Conservation (phyloP, 129 eudicot species). For the Lactuca saligna region DNA sequence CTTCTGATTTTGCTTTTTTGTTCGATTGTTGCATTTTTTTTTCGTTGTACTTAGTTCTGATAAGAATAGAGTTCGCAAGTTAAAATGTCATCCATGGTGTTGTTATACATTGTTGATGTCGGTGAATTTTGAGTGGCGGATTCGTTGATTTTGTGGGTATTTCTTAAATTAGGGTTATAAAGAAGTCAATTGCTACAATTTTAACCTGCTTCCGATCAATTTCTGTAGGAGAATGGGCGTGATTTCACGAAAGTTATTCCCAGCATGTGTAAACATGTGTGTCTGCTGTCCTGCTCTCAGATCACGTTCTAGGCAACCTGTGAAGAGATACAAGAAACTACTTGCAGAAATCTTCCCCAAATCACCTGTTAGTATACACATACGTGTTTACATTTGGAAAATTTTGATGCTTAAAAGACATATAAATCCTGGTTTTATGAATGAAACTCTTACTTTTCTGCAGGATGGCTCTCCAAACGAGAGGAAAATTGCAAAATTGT, state of each 20-base stretch:
- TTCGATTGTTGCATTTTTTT: not conserved
- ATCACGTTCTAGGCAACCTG: constrained; percentile 91
- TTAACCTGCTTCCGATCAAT: constrained; percentile 1
- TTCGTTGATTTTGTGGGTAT: not conserved
- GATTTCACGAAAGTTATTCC: constrained; percentile 83
- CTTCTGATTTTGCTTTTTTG: not conserved
- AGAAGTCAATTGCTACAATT: constrained; percentile 2
- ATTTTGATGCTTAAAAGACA: not conserved
- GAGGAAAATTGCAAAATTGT: constrained; percentile 71
- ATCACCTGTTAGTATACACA: constrained; percentile 66
- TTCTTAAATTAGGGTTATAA: not conserved
- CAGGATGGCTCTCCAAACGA: constrained; percentile 78
- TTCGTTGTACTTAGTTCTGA: not conserved
- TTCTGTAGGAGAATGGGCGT: constrained; percentile 74
- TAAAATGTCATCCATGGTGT: not conserved
- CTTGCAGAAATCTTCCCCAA: constrained; percentile 88
- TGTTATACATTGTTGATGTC: not conserved
- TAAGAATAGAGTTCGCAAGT: not conserved
- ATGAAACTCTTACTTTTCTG: constrained; percentile 20
- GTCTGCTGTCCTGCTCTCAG: constrained; percentile 95
- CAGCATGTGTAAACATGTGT: constrained; percentile 97
- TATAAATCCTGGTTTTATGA: constrained; percentile 4
- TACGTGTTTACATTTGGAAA: constrained; percentile 2
- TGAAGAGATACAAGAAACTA: constrained; percentile 88
- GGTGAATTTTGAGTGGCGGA: not conserved